Percentiles rank a stretch among this genome's conserved stretches.
Conservation (phyloP, 495 filamentous ascomycete species). For the Thozetella sp. region DNA sequence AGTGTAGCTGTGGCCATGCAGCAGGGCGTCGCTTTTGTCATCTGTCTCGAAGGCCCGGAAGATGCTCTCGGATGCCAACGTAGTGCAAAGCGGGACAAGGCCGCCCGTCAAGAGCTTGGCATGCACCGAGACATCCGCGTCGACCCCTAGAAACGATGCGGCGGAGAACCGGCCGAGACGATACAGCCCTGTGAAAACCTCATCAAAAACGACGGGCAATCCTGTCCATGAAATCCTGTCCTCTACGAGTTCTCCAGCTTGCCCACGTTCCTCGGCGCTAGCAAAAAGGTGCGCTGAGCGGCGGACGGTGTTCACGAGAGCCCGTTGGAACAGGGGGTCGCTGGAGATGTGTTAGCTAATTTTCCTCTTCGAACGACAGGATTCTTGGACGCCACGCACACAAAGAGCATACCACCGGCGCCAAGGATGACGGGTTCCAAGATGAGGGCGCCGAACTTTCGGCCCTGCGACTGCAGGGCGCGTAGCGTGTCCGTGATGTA, state of each 20-base stretch:
- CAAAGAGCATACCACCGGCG: conserved; percentile 77
- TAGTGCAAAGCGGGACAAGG: conserved; percentile 71
- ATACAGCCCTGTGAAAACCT: conserved; percentile 82
- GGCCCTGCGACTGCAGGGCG: conserved; percentile 50
- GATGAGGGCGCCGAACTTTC: conserved; percentile 72
- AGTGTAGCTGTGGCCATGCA: conserved; percentile 84
- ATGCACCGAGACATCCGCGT: conserved; percentile 73
- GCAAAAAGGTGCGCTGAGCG: conserved; percentile 54
- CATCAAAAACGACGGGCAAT: conserved; percentile 75
- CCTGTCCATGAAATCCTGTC: conserved; percentile 57
- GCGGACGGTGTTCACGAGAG: conserved; percentile 65
- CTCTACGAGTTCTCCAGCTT: background rate
- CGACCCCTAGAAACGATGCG: conserved; percentile 62
- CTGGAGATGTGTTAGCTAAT: conserved; percentile 33
- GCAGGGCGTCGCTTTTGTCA: conserved; percentile 70
- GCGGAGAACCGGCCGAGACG: conserved; percentile 69
- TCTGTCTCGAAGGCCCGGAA: conserved; percentile 68
- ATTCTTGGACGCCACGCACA: conserved; percentile 43
- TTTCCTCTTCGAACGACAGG: background rate
- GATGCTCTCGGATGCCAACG: conserved; percentile 69
- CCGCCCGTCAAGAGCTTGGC: conserved; percentile 81
- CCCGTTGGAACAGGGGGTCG: conserved; percentile 77
- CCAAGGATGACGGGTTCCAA: conserved; percentile 77
- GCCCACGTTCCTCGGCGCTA: too few species aligned
- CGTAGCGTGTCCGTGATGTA: conserved; percentile 59